These are phyloP conservation scores for Trametes sp. DNA, from an alignment of 1,284 basidiomycete species.

Conservation along the genomic window DNA sequence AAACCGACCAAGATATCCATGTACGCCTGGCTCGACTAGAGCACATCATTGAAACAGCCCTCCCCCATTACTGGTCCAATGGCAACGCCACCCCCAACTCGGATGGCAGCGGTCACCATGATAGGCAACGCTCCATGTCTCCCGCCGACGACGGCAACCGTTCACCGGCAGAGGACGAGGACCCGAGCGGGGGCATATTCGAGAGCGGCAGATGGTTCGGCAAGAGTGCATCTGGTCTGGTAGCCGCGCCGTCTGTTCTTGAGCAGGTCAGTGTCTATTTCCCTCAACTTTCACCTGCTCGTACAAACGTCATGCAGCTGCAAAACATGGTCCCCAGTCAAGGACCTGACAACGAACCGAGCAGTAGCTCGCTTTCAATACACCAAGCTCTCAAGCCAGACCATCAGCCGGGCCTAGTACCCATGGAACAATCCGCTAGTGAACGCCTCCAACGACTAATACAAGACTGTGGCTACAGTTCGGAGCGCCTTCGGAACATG, in stretches of 20 bases:
- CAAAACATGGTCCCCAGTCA: slow-evolving; percentile 60
- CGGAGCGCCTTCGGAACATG: slow-evolving; percentile 89
- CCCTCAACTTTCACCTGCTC: not conserved
- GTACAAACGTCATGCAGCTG: slow-evolving; percentile 47
- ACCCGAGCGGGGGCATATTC: slow-evolving; percentile 76
- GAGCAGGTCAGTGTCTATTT: slow-evolving; percentile 64
- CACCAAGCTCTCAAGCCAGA: slow-evolving; percentile 35
- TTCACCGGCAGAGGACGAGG: slow-evolving; percentile 76
- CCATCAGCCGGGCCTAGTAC: slow-evolving; percentile 37
- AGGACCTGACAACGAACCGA: slow-evolving; percentile 22
- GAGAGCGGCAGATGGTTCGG: slow-evolving; percentile 87
- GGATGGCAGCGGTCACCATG: slow-evolving; percentile 42
- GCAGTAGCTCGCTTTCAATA: slow-evolving; percentile 22
- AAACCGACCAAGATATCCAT: slow-evolving; percentile 80
- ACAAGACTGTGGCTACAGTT: slow-evolving; percentile 89
- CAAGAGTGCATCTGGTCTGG: slow-evolving; percentile 79
- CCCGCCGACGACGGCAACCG: slow-evolving; percentile 67
- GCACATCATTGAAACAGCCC: slow-evolving; percentile 77
- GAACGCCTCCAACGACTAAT: slow-evolving; percentile 84
- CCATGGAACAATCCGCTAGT: slow-evolving; percentile 72
- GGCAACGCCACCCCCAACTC: slow-evolving; percentile 45
- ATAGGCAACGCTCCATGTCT: slow-evolving; percentile 54
- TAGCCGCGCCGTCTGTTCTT: slow-evolving; percentile 77
- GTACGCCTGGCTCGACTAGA: slow-evolving; percentile 76
- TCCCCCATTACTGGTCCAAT: slow-evolving; percentile 70